These are phyloP conservation scores for barrel medic (Medicago truncatula) DNA, from an alignment of 306 rosid species.

Conservation along the genomic window DNA sequence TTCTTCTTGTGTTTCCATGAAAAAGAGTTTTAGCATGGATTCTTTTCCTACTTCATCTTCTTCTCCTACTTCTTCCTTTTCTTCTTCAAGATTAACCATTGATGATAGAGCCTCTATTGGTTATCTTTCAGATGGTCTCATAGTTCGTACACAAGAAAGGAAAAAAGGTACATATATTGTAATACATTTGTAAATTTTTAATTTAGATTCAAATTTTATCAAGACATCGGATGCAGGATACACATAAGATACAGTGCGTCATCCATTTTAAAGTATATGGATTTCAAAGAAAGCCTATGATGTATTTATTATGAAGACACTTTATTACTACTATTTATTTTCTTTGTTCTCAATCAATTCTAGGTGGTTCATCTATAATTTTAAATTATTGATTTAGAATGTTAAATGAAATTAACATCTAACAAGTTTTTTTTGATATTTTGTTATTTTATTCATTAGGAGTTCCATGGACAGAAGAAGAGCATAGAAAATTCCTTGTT, in stretches of 20 bases:
- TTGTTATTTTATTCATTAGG: conserved; percentile 47
- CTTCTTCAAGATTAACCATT: conserved; percentile 49
- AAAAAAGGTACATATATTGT: conserved; percentile 63
- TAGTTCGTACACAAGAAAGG: conserved; percentile 63
- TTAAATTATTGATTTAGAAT: neutral
- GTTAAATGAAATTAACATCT: neutral
- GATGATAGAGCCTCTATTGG: conserved; percentile 59
- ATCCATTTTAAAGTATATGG: too few species aligned
- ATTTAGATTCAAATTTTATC: neutral
- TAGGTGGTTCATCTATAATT: neutral
- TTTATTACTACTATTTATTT: neutral
- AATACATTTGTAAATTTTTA: neutral
- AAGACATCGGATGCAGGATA: too few species aligned
- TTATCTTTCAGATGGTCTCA: conserved; percentile 82
- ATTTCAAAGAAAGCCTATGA: too few species aligned
- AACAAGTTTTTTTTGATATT: neutral
- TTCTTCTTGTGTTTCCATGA: conserved; percentile 44
- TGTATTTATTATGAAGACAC: too few species aligned
- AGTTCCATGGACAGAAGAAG: conserved; percentile 95
- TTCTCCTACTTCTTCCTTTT: conserved; percentile 53
- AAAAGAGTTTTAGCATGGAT: conserved; percentile 84
- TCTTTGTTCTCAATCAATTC: neutral
- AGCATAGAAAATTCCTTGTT: conserved; percentile 75
- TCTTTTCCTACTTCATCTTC: conserved; percentile 59
- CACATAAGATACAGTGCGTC: too few species aligned